Base-by-base conservation (phyloP, 2,329 filamentous ascomycete species). In the Apiospora aurea region DNA sequence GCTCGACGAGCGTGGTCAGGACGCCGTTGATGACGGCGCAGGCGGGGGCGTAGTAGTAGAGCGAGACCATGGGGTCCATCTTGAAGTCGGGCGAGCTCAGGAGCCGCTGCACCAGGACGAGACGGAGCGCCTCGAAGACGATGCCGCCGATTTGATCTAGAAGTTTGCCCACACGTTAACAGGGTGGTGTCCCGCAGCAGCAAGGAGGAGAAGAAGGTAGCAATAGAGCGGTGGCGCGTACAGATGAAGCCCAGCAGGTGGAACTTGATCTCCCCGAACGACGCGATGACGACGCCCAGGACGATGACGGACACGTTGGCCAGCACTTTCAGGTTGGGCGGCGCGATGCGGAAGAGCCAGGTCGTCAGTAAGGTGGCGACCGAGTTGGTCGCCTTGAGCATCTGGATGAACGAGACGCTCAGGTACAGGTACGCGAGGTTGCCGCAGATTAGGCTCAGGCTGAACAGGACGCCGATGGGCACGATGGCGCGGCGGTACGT, bases 1-100 rank as follows among this genome's bases (percentile, higher is more conserved):
- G 80, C 83, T 97, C 94, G 44, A 91, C 86, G 77, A 93, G 85
- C 69, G 94, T 80, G 73, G 93, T 91, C 67, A 94, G 90, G 64
- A 93, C 78, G 72, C 92, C 86, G 84, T 97, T 97, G 91, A 96
- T 95, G 77, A 92, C 82, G 70, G 94, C 93, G 82, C 94, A 97
- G 67, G 94, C 91, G 13, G 94, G 94, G 0, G 94, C 94, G 80
- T 94, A 97, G 86, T 97, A 97, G 88, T 96, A 96, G 46, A 96
- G 88, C 47, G 93, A 94, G 72, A 96, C 94, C 43, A 97, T 88
- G 49, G 94, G 94, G 79, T 96, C 93, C 94, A 97, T 96, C 87
- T 94, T 95, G 85, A 93, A 84, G 67, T 95, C 93, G 69, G 93
- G 88, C 38, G 89, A 92, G 81, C 91, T 93, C 67, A 97, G 89